Percentiles rank a stretch among this genome's conserved stretches.
Evolutionary conservation across 345 rosid genomes (phyloP).

Genomic region (Moringa oleifera): DNA sequence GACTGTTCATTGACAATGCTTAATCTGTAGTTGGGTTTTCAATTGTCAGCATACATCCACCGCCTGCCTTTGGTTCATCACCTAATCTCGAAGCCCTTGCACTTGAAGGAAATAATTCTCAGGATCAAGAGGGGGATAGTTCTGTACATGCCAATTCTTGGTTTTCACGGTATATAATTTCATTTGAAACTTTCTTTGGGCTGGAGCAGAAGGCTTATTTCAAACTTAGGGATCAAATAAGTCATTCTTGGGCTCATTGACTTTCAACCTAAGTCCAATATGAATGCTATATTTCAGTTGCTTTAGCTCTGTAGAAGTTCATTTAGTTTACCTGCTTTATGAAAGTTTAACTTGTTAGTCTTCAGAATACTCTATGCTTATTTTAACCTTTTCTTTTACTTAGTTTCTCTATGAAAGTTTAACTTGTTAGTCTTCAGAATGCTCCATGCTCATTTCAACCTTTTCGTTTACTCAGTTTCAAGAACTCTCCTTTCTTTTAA

Average conservation of each 20-base stretch:
- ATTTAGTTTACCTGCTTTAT: neutral
- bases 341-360: neutral
- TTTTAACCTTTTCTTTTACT: neutral
- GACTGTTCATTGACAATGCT: conserved; percentile 9
- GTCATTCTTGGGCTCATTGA: neutral
- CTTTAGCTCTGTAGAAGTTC: neutral
- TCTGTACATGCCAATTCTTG: conserved; percentile 75
- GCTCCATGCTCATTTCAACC: neutral
- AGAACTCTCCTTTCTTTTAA: too few relatives aligned
- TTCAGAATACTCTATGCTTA: neutral
- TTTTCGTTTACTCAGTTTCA: neutral
- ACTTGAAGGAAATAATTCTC: conserved; percentile 44
- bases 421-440: neutral
- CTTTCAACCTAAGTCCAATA: neutral
- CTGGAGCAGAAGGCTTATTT: neutral
- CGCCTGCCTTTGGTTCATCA: conserved; percentile 96
- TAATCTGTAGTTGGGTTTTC: conserved; percentile 22
- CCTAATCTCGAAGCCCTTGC: conserved; percentile 93
- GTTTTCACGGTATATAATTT: conserved; percentile 50
- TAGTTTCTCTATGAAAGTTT: neutral
- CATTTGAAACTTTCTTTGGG: neutral
- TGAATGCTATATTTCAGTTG: neutral
- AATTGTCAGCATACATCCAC: conserved; percentile 82
- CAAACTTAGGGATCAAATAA: neutral
- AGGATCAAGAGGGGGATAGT: conserved; percentile 53